Evolutionary conservation across 2,329 filamentous ascomycete species (phyloP).

Genomic region (Corinectria fuckeliana): DNA sequence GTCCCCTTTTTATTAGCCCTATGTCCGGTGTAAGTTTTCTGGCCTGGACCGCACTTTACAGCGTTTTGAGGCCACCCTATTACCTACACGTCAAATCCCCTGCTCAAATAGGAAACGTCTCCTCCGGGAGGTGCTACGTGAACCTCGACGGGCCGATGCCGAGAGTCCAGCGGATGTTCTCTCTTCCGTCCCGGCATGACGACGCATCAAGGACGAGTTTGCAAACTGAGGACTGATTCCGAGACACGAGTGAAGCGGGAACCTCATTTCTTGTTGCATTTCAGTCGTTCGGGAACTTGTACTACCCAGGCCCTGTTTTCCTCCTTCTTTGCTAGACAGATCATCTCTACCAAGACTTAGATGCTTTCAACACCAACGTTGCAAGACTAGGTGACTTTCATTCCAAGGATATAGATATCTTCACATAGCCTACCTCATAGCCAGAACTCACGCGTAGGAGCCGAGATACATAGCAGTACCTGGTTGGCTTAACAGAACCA

Average conservation of each 20-base stretch:
- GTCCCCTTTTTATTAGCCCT: neutral
- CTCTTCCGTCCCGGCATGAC: neutral
- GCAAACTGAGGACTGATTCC: neutral
- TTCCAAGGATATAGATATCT: neutral
- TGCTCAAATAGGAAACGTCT: constrained; percentile 29
- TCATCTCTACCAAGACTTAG: too few relatives aligned
- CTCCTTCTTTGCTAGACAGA: neutral
- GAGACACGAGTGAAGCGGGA: neutral
- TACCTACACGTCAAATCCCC: constrained; percentile 22
- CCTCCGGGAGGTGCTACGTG: constrained; percentile 25
- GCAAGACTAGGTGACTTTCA: too few relatives aligned
- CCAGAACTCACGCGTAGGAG: too few relatives aligned
- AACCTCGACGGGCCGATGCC: constrained; percentile 27
- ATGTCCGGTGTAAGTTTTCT: neutral
- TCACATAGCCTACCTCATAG: too few relatives aligned
- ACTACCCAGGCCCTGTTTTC: neutral
- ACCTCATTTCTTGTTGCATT: neutral
- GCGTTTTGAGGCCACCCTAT: constrained; percentile 17
- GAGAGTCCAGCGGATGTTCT: neutral
- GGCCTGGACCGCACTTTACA: neutral
- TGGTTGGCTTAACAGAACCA: too few relatives aligned
- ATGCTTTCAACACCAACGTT: too few relatives aligned
- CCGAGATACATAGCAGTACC: too few relatives aligned
- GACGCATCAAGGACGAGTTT: neutral
- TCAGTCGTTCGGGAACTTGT: neutral